phyloP scores from a whole-genome alignment of 2,329 filamentous ascomycete genomes.

The Mycosphaerella sp. region DNA sequence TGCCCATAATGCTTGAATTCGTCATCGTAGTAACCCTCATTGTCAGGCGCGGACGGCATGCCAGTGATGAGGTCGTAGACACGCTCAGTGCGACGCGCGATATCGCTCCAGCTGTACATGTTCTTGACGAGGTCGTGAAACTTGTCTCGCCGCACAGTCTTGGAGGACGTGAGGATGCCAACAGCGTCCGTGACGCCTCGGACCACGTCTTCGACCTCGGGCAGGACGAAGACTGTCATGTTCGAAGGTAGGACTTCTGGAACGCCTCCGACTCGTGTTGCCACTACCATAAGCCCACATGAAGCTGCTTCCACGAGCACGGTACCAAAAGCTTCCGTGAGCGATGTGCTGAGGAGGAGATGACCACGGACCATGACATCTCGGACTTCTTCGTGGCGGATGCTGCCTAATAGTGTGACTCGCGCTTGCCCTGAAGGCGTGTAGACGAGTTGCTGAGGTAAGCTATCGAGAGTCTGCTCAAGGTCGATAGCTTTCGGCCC shows the following conservation, averaged over 20 bases:
- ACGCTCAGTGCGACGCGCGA: constrained; percentile 85
- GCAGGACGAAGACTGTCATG: constrained; percentile 97
- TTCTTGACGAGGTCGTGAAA: constrained; percentile 96
- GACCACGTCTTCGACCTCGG: constrained; percentile 92
- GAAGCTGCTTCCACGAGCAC: constrained; percentile 96
- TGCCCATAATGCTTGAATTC: constrained; percentile 57
- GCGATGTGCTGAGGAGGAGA: constrained; percentile 89
- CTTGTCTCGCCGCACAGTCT: constrained; percentile 69
- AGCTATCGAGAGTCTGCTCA: constrained; percentile 86
- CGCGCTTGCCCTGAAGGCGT: constrained; percentile 67
- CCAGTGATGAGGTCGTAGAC: constrained; percentile 93
- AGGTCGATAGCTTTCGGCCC: constrained; percentile 96
- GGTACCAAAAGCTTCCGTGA: constrained; percentile 96
- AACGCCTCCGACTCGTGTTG: constrained; percentile 92
- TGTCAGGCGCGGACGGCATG: constrained; percentile 55
- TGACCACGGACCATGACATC: constrained; percentile 97
- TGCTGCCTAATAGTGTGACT: constrained; percentile 83
- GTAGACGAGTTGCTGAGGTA: constrained; percentile 37
- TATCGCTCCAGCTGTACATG: constrained; percentile 99
- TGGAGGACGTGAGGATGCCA: constrained; percentile 65
- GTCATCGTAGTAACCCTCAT: constrained; percentile 81
- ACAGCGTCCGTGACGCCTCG: constrained; percentile 85
- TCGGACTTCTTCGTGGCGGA: constrained; percentile 92
- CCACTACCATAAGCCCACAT: constrained; percentile 93
- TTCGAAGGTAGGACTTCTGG: constrained; percentile 91